Evolutionary conservation across 306 rosid species (phyloP).

Genomic region (Abrus precatorius): DNA sequence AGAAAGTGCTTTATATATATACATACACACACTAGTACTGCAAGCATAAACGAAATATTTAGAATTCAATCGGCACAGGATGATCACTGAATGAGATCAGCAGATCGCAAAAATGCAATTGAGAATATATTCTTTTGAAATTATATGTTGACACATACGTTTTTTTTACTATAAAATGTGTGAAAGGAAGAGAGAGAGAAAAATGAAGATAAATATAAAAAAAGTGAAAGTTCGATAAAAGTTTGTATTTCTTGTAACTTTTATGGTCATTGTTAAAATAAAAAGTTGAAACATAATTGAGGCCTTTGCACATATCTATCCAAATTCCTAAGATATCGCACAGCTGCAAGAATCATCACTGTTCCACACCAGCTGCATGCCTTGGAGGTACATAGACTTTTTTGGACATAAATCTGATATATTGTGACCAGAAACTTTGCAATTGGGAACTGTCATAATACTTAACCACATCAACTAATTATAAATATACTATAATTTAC

Average conservation of each 20-base stretch:
- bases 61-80: not conserved
- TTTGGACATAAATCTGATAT: no score
- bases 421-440: not conserved
- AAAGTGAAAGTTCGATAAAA: no score
- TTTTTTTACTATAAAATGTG: no score
- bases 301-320: not conserved
- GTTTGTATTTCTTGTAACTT: not conserved
- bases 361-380: no score
- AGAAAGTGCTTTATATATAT: no score
- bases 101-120: constrained; percentile 11
- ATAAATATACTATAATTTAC: no score
- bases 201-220: no score
- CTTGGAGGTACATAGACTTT: no score
- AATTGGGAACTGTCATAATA: no score
- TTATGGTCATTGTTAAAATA: not conserved
- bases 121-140: not conserved
- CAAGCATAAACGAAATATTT: not conserved
- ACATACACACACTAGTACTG: not conserved
- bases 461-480: no score
- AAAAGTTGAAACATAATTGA: constrained; percentile 8
- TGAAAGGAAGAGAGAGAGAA: no score
- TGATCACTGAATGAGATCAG: constrained; percentile 28
- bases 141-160: no score
- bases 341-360: not conserved
- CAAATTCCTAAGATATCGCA: not conserved